Evolutionary conservation across 2,329 filamentous ascomycete genomes (phyloP).

Genomic region (Colletotrichum higginsianum): DNA sequence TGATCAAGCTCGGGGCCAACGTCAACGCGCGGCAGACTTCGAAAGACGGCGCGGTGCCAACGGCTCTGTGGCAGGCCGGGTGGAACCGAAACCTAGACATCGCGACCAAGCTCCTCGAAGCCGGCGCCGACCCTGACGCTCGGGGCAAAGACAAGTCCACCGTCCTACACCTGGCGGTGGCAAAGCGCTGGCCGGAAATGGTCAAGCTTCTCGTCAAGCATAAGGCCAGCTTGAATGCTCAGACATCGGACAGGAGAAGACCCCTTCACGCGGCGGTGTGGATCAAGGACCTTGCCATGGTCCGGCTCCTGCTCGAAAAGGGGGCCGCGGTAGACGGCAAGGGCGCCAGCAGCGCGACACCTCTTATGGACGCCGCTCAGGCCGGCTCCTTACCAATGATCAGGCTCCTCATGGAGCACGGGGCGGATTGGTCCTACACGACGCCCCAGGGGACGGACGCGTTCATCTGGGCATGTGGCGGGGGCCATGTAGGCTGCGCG

Average conservation of each 20-base stretch:
- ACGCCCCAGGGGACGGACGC: slow-evolving; percentile 25
- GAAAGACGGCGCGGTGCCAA: slow-evolving; percentile 4
- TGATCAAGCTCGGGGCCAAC: slow-evolving; percentile 23
- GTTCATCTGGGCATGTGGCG: slow-evolving; percentile 11
- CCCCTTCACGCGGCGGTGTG: slow-evolving; percentile 26
- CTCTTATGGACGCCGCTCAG: slow-evolving; percentile 20
- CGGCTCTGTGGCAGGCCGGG: slow-evolving; percentile 17
- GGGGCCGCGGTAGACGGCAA: slow-evolving; percentile 11
- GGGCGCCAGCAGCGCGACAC: slow-evolving; percentile 5
- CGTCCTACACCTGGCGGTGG: slow-evolving; percentile 19
- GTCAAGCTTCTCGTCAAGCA: slow-evolving; percentile 12
- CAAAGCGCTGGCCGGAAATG: slow-evolving; percentile 10
- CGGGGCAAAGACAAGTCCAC: slow-evolving; percentile 23
- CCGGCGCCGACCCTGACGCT: neutral
- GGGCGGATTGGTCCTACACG: slow-evolving; percentile 13
- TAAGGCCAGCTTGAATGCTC: slow-evolving; percentile 17
- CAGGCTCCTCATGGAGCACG: slow-evolving; percentile 21
- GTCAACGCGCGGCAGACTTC: slow-evolving; percentile 21
- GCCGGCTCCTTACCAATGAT: slow-evolving; percentile 16
- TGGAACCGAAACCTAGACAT: slow-evolving; percentile 7
- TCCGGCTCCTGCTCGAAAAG: slow-evolving; percentile 20
- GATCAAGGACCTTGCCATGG: slow-evolving; percentile 17
- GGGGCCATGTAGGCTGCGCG: neutral
- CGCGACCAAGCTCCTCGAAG: slow-evolving; percentile 18
- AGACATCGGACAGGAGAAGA: slow-evolving; percentile 3